These are phyloP conservation scores for Boletus pseudopeckii DNA, from an alignment of 768 basidiomycete genomes.

Conservation along the genomic window DNA sequence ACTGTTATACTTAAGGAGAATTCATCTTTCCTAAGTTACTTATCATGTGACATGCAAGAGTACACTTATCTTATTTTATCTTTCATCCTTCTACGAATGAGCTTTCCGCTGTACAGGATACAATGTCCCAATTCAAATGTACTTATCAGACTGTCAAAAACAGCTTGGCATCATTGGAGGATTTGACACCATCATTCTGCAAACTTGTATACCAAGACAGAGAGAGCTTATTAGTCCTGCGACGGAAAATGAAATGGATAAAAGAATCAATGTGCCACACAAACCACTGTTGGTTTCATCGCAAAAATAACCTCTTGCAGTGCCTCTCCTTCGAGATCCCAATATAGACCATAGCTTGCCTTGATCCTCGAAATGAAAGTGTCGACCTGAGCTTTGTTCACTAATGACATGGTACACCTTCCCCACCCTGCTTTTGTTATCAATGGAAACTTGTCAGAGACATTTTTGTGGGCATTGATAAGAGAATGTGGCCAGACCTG, in stretches of 20 bases:
- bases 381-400: conserved; percentile 59
- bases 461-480: background rate
- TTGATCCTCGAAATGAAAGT: conserved; percentile 63
- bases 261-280: conserved; percentile 52
- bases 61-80: conserved; percentile 12
- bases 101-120: background rate
- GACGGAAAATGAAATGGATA: background rate
- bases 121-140: background rate
- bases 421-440: conserved; percentile 83
- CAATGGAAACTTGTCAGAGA: background rate
- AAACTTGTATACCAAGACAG: conserved; percentile 27
- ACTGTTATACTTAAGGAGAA: background rate
- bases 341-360: conserved; percentile 62
- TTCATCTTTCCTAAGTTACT: no score
- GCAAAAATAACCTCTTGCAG: conserved; percentile 73
- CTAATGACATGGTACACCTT: conserved; percentile 82
- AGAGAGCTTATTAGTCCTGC: background rate
- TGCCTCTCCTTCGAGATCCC: conserved; percentile 51
- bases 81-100: no score
- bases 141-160: background rate
- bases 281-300: conserved; percentile 78
- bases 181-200: conserved; percentile 9
- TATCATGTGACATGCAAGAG: background rate
- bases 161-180: background rate
- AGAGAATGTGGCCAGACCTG: conserved; percentile 44